Evolutionary conservation across 495 filamentous ascomycete species (phyloP), one percentile per base, ranked within the genome.

Genomic region (Lepraria neglecta): DNA sequence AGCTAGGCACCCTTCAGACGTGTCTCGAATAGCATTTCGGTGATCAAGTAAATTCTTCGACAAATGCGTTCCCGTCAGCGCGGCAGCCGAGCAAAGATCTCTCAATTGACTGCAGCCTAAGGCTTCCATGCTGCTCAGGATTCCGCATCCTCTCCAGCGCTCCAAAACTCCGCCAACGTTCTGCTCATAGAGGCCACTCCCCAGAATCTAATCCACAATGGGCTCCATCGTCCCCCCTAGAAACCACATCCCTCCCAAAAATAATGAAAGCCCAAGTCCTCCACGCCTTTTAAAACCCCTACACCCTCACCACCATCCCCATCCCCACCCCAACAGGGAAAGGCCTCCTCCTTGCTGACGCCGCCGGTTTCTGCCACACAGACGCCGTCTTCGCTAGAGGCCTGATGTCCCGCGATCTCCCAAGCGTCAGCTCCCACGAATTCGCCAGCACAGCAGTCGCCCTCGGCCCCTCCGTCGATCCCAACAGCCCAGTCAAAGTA

Each of bases 251-350:
- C 3, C 58, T 60, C 7, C 45, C 45, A 48, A 21, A 43, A 31
- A 35, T 44, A 17, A 60, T 50, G 45, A 19, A 50, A 38, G 58
- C 58, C 12, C 52, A 55, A 55, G 52, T 55, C 31, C 52, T 55
- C 31, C 30, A 55, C 9, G 52, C 52, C 11, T 55, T 55, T 17
- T 33, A 55, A 27, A 27, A 27, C 6, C 52, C 52, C 33, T 55
- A 55, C 14, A 38, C n/a, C 15, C 31, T 55, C 52, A 33, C 52
- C 6, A 55, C 33, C 17, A 4, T 33, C 17, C 33, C 33, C 21
- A 9, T 55, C 21, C 52, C 52, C 9, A 15, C n/a, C 12, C 52
- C 52, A 7, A 55, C 52, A 19, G 12, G 35, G 17, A 31, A 55
- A 19, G 21, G 31, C 52, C 21, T 55, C 2, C 7, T 55, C 17